Evolutionary conservation across 495 filamentous ascomycete genomes (phyloP).

Genomic region (Xanthoparmelia taractica): DNA sequence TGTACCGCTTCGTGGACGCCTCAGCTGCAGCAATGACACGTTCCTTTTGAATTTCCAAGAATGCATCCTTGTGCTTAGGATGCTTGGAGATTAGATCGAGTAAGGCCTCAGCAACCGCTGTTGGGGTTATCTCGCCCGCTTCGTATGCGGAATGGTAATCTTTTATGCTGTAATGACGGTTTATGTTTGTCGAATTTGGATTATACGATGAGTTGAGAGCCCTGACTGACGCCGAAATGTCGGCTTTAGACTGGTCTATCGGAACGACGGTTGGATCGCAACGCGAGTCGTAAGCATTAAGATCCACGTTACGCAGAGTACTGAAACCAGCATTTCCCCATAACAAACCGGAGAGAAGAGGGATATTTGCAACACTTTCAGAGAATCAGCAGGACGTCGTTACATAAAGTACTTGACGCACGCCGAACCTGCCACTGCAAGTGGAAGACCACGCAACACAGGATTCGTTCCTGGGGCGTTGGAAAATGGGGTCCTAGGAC

Average conservation of each 20-base stretch:
- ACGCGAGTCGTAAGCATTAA: slow-evolving; percentile 54
- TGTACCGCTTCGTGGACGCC: slow-evolving; percentile 63
- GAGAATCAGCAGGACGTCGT: slow-evolving; percentile 4
- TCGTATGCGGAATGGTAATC: slow-evolving; percentile 71
- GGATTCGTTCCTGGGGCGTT: slow-evolving; percentile 46
- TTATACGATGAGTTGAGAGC: slow-evolving; percentile 5
- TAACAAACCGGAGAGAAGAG: slow-evolving; percentile 50
- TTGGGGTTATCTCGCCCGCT: slow-evolving; percentile 60
- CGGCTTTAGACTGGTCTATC: slow-evolving; percentile 31
- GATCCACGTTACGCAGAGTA: slow-evolving; percentile 48
- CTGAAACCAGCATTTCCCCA: slow-evolving; percentile 74
- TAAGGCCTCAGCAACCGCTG: slow-evolving; percentile 58
- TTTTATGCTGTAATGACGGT: slow-evolving; percentile 48
- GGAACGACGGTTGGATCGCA: slow-evolving; percentile 86
- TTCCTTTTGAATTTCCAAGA: slow-evolving; percentile 52
- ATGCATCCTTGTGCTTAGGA: slow-evolving; percentile 59
- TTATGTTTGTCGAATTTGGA: slow-evolving; percentile 23
- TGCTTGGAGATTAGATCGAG: slow-evolving; percentile 62
- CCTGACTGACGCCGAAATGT: slow-evolving; percentile 24
- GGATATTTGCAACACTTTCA: slow-evolving; percentile 47
- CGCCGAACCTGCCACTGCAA: slow-evolving; percentile 45
- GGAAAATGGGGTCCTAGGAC: slow-evolving; percentile 38
- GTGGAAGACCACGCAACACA: slow-evolving; percentile 44
- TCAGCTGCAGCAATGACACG: slow-evolving; percentile 57
- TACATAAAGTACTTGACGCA: slow-evolving; percentile 27